Evolutionary conservation across 768 basidiomycete genomes (phyloP).

Genomic region (Termitomyces bulborhizus): DNA sequence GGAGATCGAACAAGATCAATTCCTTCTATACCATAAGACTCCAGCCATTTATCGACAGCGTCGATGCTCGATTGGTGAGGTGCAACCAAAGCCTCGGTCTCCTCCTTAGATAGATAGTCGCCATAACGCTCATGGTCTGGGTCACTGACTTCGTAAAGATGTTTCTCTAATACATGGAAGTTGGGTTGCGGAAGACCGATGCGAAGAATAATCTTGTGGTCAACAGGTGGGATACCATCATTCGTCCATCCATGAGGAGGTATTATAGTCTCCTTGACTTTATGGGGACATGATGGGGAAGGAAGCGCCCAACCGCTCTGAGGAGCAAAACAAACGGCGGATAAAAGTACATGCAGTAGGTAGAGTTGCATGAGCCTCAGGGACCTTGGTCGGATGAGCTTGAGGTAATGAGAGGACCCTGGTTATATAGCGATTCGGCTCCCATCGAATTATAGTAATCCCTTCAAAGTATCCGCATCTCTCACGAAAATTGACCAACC

Average conservation of each 20-base stretch:
- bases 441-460: not conserved
- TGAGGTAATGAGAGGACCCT: not conserved
- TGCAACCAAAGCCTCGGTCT: constrained; percentile 56
- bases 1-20: constrained; percentile 47
- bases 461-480: not conserved
- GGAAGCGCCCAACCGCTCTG: constrained; percentile 5
- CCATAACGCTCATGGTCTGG: constrained; percentile 51
- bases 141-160: constrained; percentile 53
- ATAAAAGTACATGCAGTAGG: constrained; percentile 6
- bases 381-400: not conserved
- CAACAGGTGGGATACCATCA: constrained; percentile 32
- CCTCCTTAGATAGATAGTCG: constrained; percentile 53
- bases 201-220: constrained; percentile 46
- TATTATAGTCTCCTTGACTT: constrained; percentile 17
- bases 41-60: constrained; percentile 58
- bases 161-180: constrained; percentile 42
- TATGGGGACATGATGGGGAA: constrained; percentile 3
- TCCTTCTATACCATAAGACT: constrained; percentile 44
- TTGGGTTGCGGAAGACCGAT: constrained; percentile 52
- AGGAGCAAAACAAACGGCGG: constrained; percentile 4
- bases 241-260: constrained; percentile 43
- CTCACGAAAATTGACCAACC: no score
- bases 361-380: constrained; percentile 8
- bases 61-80: constrained; percentile 49
- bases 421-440: constrained; percentile 2